These are phyloP conservation scores for Magnaporthiopsis rhizophila DNA, from an alignment of 2,329 filamentous ascomycete genomes.

Conservation along the genomic window DNA sequence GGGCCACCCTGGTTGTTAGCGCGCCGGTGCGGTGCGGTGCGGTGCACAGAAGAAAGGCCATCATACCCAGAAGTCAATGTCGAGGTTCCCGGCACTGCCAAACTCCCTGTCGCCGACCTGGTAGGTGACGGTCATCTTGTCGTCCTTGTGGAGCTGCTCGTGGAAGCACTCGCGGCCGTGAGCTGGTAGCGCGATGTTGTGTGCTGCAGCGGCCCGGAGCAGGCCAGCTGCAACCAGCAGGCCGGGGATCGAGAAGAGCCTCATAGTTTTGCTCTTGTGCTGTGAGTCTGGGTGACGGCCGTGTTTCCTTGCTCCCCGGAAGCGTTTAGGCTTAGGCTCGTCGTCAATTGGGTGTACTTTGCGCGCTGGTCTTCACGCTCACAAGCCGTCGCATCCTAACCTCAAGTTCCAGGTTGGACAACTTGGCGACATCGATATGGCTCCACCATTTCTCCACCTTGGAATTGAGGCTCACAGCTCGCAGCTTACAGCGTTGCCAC, in stretches of 20 bases:
- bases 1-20: neutral
- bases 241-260: constrained; percentile 31
- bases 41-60: neutral
- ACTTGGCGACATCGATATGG: too few species aligned
- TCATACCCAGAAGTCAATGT: constrained; percentile 96
- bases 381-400: too few species aligned
- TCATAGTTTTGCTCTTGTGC: constrained; percentile 24
- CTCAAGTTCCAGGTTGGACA: too few species aligned
- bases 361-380: too few species aligned
- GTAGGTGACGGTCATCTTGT: constrained; percentile 98
- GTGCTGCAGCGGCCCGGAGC: constrained; percentile 59
- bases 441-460: neutral
- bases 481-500: too few species aligned
- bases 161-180: constrained; percentile 98
- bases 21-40: too few species aligned
- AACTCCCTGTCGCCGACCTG: constrained; percentile 97
- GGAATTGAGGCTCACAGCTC: constrained; percentile 9
- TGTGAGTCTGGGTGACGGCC: neutral
- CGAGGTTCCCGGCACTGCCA: constrained; percentile 85
- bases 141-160: constrained; percentile 83
- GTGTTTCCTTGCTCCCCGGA: too few species aligned
- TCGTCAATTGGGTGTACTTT: too few species aligned
- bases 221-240: constrained; percentile 41
- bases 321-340: too few species aligned
- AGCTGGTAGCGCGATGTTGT: constrained; percentile 92